Evolutionary conservation across 2,329 filamentous ascomycete genomes (phyloP).

Genomic region (Podosphaera xanthii): DNA sequence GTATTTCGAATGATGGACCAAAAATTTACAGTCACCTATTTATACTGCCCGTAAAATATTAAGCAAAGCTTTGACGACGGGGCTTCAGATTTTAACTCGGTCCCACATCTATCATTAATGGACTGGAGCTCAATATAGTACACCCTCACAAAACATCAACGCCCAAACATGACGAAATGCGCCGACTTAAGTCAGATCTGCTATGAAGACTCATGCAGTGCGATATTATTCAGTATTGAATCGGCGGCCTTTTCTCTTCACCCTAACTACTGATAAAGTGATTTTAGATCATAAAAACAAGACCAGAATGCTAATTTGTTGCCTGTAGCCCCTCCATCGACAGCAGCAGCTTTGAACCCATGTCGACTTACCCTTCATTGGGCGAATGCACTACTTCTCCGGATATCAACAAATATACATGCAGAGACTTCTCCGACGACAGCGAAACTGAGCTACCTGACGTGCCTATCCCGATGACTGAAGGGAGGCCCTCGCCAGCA

Average conservation of each 20-base stretch:
- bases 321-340: conserved; percentile 31
- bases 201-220: conserved; percentile 3
- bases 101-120: conserved; percentile 9
- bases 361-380: conserved; percentile 36
- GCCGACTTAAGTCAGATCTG: conserved; percentile 9
- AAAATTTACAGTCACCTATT: not conserved
- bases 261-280: conserved; percentile 1
- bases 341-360: conserved; percentile 37
- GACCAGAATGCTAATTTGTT: conserved; percentile 22
- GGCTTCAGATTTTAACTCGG: conserved; percentile 3
- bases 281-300: conserved; percentile 7
- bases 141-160: conserved; percentile 10
- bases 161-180: conserved; percentile 12
- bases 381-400: conserved; percentile 42
- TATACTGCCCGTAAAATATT: not conserved
- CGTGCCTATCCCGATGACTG: conserved; percentile 31
- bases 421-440: conserved; percentile 24
- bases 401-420: conserved; percentile 20
- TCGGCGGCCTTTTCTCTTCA: conserved; percentile 10
- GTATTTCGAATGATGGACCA: not conserved
- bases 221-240: conserved; percentile 6
- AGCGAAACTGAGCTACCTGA: conserved; percentile 64
- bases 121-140: conserved; percentile 5
- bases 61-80: not conserved
- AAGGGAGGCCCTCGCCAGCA: conserved; percentile 25